These are phyloP conservation scores for Rhodomyrtus psidioides DNA, from an alignment of 441 rosid genomes.

Conservation along the genomic window DNA sequence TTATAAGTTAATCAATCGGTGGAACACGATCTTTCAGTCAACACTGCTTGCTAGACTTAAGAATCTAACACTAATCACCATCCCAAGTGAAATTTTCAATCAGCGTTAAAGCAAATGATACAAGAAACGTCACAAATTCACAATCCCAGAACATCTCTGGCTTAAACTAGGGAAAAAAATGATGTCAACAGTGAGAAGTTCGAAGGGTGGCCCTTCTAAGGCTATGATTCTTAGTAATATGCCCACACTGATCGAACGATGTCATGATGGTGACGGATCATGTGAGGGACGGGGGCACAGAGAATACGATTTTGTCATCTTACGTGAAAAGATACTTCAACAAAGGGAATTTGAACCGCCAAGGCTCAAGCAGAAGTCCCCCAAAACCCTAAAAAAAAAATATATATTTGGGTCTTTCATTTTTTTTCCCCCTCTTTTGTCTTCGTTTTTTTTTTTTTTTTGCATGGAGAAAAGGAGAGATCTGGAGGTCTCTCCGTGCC, in stretches of 20 bases:
- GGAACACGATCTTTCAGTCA: neutral
- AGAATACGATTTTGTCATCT: neutral
- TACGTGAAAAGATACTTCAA: neutral
- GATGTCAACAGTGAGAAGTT: neutral
- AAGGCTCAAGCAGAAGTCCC: conserved; percentile 5
- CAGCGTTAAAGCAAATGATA: neutral
- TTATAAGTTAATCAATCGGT: neutral
- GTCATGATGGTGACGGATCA: conserved; percentile 23
- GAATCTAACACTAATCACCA: neutral
- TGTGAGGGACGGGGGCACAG: neutral
- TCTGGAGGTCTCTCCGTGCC: conserved; percentile 37
- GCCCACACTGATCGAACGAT: neutral
- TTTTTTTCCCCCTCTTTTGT: neutral
- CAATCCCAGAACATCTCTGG: neutral
- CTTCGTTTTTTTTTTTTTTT: conserved; percentile 21
- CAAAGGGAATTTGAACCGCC: conserved; percentile 8
- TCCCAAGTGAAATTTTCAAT: neutral
- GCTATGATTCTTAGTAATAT: neutral
- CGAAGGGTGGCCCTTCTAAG: neutral
- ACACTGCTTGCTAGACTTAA: neutral
- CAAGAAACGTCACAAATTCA: neutral
- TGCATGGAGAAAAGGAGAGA: conserved; percentile 62
- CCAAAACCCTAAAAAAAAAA: neutral
- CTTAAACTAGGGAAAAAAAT: neutral
- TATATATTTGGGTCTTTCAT: too few relatives aligned